Percentiles rank a stretch among this genome's conserved stretches.
Conservation (phyloP, 106 monocot species). For the Phalaenopsis aphrodite region DNA sequence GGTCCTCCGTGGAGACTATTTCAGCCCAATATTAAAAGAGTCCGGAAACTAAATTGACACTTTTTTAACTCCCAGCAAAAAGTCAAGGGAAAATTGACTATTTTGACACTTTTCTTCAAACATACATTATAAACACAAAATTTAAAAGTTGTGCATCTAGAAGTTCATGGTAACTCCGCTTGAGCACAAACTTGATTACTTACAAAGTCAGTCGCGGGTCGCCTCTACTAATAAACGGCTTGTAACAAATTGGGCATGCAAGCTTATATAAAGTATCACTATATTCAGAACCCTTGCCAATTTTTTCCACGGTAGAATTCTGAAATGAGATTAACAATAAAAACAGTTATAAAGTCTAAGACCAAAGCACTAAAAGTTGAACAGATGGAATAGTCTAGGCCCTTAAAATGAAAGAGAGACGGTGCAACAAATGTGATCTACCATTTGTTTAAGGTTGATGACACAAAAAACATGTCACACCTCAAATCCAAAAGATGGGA, state of each 20-base stretch:
- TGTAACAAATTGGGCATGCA: slow-evolving; percentile 57
- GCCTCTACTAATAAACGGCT: slow-evolving; percentile 22
- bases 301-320: slow-evolving; percentile 8
- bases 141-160: not conserved
- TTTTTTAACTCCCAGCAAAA: too few relatives aligned
- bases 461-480: too few relatives aligned
- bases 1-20: too few relatives aligned
- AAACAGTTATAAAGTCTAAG: not conserved
- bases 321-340: slow-evolving; percentile 12
- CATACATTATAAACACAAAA: not conserved
- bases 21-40: too few relatives aligned
- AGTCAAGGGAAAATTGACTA: too few relatives aligned
- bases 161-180: not conserved
- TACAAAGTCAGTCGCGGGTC: slow-evolving; percentile 25
- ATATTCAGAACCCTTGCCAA: not conserved
- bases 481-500: too few relatives aligned
- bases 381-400: too few relatives aligned
- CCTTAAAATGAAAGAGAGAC: too few relatives aligned
- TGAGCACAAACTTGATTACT: slow-evolving; percentile 13
- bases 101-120: not conserved
- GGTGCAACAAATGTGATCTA: too few relatives aligned
- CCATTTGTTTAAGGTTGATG: too few relatives aligned
- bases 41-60: too few relatives aligned
- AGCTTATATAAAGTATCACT: slow-evolving; percentile 4
- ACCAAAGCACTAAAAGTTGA: too few relatives aligned